A percentile compares a stretch with the other conserved stretches of the same genome.
Conservation (phyloP, 1,139 yeast species). For the Suzukiozyma palmioleophila region DNA sequence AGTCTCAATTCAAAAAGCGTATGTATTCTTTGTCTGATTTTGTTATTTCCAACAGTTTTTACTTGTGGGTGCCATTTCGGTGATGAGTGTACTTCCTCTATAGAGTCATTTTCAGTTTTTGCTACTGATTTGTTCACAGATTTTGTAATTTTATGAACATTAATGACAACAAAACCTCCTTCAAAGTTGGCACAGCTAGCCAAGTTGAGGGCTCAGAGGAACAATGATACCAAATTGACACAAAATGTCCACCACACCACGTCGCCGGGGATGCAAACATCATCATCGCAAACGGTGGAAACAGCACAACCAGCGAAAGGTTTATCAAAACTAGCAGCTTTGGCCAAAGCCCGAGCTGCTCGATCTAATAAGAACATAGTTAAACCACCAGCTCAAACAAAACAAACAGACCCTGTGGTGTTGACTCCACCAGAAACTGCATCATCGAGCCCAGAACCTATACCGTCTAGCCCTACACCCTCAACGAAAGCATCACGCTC, state of each 20-base stretch:
- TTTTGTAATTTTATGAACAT: background rate
- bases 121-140: background rate
- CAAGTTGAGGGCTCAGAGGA: conserved; percentile 12
- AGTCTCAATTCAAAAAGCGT: conserved; percentile 42
- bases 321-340: conserved; percentile 45
- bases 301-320: conserved; percentile 5
- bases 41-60: background rate
- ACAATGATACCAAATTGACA: conserved; percentile 5
- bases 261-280: background rate
- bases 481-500: no score
- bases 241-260: background rate
- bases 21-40: conserved; percentile 23
- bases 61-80: no score
- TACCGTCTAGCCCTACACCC: no score
- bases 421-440: no score
- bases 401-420: no score
- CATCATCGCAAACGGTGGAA: no score
- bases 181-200: conserved; percentile 21
- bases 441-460: no score
- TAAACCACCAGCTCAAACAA: no score
- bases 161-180: conserved; percentile 3
- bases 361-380: conserved; percentile 5
- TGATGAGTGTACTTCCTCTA: background rate
- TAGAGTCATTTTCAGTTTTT: background rate
- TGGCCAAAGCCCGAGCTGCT: conserved; percentile 37